Base-by-base conservation (phyloP, 352 stramenopile genomes). In the Pythium pyrilobum region DNA sequence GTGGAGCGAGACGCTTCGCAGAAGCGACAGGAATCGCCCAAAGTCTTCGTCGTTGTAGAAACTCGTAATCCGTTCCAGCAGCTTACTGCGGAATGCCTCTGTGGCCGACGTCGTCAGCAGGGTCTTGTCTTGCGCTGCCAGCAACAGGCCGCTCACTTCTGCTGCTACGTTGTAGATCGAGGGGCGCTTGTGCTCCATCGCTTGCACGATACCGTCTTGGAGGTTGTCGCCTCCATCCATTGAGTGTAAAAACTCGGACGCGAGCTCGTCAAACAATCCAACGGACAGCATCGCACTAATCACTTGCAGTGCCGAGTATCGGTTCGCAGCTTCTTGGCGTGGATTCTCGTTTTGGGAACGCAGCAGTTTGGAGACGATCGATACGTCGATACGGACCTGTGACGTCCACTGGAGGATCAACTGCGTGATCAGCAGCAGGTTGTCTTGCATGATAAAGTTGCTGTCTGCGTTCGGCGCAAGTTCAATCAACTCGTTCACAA, bases 31-130 rank as follows among this genome's bases (percentile, higher is more conserved):
- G 41, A 91, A 89, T n/a, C 68, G 71, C 4, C 69, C 74, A 52
- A 73, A 85, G 34, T 91, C 76, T 62, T 91, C 81, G 6, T 71
- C 56, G 29, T 71, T 82, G 48, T 84, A 89, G 25, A 63, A 77
- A 18, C 65, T 65, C 18, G 69, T 55, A 13, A 85, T 74, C 10
- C 77, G 56, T 6, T 80, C 69, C 27, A 53, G 50, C 13, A 87
- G 21, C 8, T 77, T 71, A 27, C 43, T 46, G 21, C 67, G 64
- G 46, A 85, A 81, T 11, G 50, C 21, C 31, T 55, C 38, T 34
- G 59, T 49, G 13, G 7, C 31, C 18, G 18, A 39, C 47, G 16
- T 36, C 10, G 12, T 31, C 16, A 20, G 12, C 21, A 23, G 8
- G 5, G 13, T 18, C 12, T 52, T 33, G 23, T 57, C 40, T 41